Percentiles rank a stretch among this genome's conserved stretches.
phyloP scores from a whole-genome alignment of 306 rosid species.

The Albizia julibrissin region DNA sequence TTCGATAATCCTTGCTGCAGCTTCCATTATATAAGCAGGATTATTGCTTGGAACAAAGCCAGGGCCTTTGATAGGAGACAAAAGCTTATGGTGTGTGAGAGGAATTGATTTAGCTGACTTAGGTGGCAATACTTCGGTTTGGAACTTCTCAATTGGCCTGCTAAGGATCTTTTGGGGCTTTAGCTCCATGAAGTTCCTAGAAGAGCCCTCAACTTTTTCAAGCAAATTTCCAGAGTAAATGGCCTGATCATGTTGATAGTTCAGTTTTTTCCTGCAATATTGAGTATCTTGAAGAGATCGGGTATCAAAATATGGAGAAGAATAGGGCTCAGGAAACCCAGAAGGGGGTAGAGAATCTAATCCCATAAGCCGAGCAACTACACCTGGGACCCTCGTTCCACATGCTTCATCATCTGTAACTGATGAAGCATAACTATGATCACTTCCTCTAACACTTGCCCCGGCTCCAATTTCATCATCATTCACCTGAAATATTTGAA shows the following conservation, averaged over 20 bases:
- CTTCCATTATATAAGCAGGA: slow-evolving; percentile 95
- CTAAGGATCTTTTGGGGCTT: slow-evolving; percentile 54
- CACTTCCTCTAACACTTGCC: slow-evolving; percentile 61
- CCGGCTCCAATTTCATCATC: slow-evolving; percentile 59
- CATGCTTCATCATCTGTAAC: slow-evolving; percentile 82
- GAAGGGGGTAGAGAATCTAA: slow-evolving; percentile 81
- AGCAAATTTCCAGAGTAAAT: slow-evolving; percentile 62
- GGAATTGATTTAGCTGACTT: slow-evolving; percentile 92
- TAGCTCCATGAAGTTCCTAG: slow-evolving; percentile 54
- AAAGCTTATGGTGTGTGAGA: slow-evolving; percentile 83
- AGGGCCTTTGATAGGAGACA: slow-evolving; percentile 88
- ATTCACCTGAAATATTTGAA: slow-evolving; percentile 49
- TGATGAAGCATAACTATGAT: slow-evolving; percentile 84
- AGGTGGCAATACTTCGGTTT: slow-evolving; percentile 91
- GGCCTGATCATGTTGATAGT: slow-evolving; percentile 52
- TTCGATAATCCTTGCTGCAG: slow-evolving; percentile 90
- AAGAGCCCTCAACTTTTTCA: slow-evolving; percentile 46
- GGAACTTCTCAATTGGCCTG: slow-evolving; percentile 90
- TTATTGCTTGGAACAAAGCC: slow-evolving; percentile 73
- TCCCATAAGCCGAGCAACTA: slow-evolving; percentile 97
- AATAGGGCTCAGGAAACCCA: slow-evolving; percentile 58
- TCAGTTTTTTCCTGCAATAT: slow-evolving; percentile 50
- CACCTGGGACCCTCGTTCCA: slow-evolving; percentile 71
- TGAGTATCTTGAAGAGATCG: slow-evolving; percentile 65
- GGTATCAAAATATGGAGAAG: slow-evolving; percentile 69